Evolutionary conservation across 1,139 yeast species (phyloP), one percentile per base, ranked within the genome.

Genomic region (Arxiozyma slooffiae): DNA sequence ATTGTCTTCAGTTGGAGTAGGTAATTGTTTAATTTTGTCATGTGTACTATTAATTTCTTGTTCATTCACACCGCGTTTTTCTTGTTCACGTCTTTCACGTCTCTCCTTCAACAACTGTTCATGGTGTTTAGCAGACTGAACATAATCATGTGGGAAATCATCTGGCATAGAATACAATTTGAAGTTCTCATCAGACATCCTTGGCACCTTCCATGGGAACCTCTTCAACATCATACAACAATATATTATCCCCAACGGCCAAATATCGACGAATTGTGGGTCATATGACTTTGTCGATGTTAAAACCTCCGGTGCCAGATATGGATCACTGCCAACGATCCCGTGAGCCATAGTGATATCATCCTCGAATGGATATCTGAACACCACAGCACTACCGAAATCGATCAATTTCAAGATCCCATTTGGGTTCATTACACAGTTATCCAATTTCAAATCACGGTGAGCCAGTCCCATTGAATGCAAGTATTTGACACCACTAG

Each of bases 151-250:
- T 18, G 68, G 70, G 21, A 62, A 58, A 51, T 72, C 75, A 59
- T 72, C 75, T 2, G 60, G 73, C 71, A 69, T 67, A 67, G 62
- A 74, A 64, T 60, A 75, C 71, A 83, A 71, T 67, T 79, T 80
- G 71, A 83, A 94, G 55, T 96, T 86, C 55, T 84, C 84, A 68
- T 94, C 99, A n/a, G 85, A 78, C 26, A 79, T 73, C 61, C 81
- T 81, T 7, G 98, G 98, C 7, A 87, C 88, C 64, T 90, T 92
- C 98, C 98, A 94, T 0, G 98, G 98, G 71, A 92, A 92, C 62
- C 96, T 76, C 61, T 92, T 85, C 59, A 92, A 72, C 50, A 92
- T 82, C 96, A 90, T 89, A 70, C 98, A 92, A 70, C 97, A 92
- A 67, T 84, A 92, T 41, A 92, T 90, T 47, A 92, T 89, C 11